Conservation (phyloP, 2,329 filamentous ascomycete genomes). For the Plenodomus tracheiphilus region DNA sequence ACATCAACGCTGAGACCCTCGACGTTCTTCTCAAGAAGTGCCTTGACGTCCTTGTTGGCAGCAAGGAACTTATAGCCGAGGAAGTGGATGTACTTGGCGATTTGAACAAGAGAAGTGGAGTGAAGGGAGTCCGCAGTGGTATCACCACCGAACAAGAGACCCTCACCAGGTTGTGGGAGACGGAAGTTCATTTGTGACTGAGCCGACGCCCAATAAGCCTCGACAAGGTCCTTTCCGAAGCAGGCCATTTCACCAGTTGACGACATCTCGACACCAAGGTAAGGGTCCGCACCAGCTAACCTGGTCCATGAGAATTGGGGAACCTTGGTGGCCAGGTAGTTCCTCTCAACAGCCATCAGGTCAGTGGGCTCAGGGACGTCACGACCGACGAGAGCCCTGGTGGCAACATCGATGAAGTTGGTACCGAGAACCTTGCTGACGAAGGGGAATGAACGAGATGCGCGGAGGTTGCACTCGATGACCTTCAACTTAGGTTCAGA, state of each 20-base stretch:
- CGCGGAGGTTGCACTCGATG: constrained; percentile 97
- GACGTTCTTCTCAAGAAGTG: constrained; percentile 72
- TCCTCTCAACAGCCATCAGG: constrained; percentile 83
- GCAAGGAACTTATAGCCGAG: constrained; percentile 95
- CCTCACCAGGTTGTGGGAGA: constrained; percentile 89
- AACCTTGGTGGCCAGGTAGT: constrained; percentile 96
- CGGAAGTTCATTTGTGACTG: constrained; percentile 99
- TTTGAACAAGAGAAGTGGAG: constrained; percentile 71
- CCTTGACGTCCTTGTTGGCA: constrained; percentile 78
- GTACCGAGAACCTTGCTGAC: constrained; percentile 94
- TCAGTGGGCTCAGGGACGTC: constrained; percentile 83
- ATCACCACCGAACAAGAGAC: constrained; percentile 92
- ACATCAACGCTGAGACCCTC: constrained; percentile 78
- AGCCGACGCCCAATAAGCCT: constrained; percentile 96
- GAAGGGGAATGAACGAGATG: constrained; percentile 97
- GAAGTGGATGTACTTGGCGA: constrained; percentile 84
- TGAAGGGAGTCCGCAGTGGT: constrained; percentile 48
- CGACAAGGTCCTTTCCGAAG: constrained; percentile 93
- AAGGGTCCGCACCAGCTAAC: constrained; percentile 94
- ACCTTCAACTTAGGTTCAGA: constrained; percentile 83
- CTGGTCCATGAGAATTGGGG: constrained; percentile 99
- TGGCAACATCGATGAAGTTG: constrained; percentile 96
- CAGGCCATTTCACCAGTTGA: constrained; percentile 98
- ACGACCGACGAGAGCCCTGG: constrained; percentile 84
- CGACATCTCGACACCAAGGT: constrained; percentile 97